Percentiles rank a stretch among this genome's conserved stretches.
phyloP scores from a whole-genome alignment of 2,329 filamentous ascomycete species.

The Arthrobotrys pseudoclavata region DNA sequence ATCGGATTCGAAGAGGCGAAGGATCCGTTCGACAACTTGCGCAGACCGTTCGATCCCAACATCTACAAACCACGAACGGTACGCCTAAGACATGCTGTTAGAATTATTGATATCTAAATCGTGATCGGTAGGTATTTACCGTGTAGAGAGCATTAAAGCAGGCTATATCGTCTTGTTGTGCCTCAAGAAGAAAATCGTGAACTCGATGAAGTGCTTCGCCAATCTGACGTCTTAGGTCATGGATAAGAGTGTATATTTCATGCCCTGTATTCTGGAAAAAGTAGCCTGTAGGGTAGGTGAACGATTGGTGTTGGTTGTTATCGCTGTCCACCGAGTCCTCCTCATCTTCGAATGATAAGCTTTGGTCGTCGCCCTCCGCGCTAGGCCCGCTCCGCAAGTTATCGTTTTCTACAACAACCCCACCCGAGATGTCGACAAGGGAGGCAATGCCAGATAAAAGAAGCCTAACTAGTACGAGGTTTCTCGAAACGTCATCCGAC shows the following conservation, averaged over 20 bases:
- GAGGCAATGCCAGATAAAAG: constrained; percentile 90
- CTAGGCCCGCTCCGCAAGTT: constrained; percentile 69
- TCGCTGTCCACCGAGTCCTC: constrained; percentile 76
- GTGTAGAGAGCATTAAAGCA: constrained; percentile 95
- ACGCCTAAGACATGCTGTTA: constrained; percentile 68
- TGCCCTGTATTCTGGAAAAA: constrained; percentile 74
- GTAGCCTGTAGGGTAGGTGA: constrained; percentile 90
- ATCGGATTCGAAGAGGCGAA: constrained; percentile 86
- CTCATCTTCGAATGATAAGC: constrained; percentile 69
- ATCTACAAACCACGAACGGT: constrained; percentile 96
- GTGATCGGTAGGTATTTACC: constrained; percentile 64
- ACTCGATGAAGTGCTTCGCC: constrained; percentile 85
- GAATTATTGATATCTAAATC: constrained; percentile 3
- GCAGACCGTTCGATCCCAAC: constrained; percentile 96
- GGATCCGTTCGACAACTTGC: constrained; percentile 88
- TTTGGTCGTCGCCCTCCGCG: constrained; percentile 70
- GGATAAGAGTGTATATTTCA: constrained; percentile 79
- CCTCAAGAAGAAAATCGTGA: constrained; percentile 82
- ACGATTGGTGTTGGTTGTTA: constrained; percentile 85
- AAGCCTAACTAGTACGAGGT: constrained; percentile 88
- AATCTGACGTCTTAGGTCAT: constrained; percentile 82
- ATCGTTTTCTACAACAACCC: constrained; percentile 68
- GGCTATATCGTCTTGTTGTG: constrained; percentile 94
- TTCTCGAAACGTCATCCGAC: constrained; percentile 95
- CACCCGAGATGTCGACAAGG: constrained; percentile 82